Conservation (phyloP, 495 filamentous ascomycete genomes). For the Sordaria brevicollis region DNA sequence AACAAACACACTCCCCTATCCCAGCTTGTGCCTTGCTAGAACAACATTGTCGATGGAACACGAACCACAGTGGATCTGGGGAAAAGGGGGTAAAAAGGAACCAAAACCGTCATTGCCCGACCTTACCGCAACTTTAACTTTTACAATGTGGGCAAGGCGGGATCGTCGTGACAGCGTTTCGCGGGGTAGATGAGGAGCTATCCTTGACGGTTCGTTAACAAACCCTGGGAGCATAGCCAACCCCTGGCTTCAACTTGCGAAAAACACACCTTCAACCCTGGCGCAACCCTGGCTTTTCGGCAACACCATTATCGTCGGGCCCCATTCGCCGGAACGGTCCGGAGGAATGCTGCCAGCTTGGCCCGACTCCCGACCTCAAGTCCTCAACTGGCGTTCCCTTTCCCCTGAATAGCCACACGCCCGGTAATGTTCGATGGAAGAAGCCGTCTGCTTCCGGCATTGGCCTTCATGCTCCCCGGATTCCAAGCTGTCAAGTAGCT, state of each 20-base stretch:
- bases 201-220: not conserved
- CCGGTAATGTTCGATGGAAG: not conserved
- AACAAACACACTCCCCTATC: not conserved
- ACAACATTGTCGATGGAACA: not conserved
- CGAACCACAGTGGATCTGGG: not conserved
- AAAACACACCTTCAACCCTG: not conserved
- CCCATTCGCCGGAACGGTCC: not conserved
- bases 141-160: not conserved
- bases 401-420: not conserved
- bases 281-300: not conserved
- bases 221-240: not conserved
- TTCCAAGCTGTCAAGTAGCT: not conserved
- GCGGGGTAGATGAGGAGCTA: not conserved
- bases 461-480: not conserved
- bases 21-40: not conserved
- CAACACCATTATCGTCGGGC: not conserved
- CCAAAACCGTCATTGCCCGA: not conserved
- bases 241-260: not conserved
- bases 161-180: not conserved
- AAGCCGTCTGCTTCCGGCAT: not conserved
- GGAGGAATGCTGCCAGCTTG: not conserved
- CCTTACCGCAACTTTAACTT: not conserved
- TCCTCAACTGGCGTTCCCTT: not conserved
- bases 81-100: not conserved
- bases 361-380: not conserved